Conservation (phyloP, 139 green algal species). For the Auxenochlorella pyrenoidosa region DNA sequence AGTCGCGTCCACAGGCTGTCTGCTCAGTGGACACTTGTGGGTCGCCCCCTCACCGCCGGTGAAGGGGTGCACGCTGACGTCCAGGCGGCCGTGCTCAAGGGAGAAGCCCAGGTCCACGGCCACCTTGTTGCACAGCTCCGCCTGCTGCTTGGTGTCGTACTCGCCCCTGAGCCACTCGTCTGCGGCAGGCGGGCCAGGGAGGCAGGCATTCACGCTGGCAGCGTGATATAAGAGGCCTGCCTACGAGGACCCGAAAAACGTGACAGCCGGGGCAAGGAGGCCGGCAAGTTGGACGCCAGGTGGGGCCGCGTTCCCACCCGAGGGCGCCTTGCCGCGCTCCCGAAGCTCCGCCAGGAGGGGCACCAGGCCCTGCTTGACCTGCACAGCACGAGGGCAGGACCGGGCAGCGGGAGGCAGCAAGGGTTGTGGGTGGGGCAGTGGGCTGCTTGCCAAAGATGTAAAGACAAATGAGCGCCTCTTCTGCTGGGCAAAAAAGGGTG, state of each 20-base stretch:
- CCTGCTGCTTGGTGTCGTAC: conserved; percentile 36
- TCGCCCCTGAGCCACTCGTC: conserved; percentile 63
- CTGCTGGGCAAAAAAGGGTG: no score
- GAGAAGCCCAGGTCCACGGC: conserved; percentile 83
- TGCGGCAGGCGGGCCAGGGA: no score
- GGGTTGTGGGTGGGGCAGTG: neutral
- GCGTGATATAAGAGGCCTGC: no score
- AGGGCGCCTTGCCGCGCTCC: conserved; percentile 50
- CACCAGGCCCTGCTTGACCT: conserved; percentile 76
- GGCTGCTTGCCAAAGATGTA: neutral
- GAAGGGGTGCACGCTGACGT: conserved; percentile 89
- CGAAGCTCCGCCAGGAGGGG: conserved; percentile 75
- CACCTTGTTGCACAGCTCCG: conserved; percentile 43
- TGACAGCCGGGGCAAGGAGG: no score
- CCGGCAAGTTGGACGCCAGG: no score
- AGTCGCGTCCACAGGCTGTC: no score
- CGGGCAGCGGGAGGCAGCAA: neutral
- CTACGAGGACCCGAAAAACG: no score
- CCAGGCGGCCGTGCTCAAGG: conserved; percentile 76
- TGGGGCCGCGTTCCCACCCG: neutral
- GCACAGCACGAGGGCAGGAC: neutral
- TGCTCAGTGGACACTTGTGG: no score
- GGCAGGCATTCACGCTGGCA: neutral
- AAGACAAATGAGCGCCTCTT: no score
- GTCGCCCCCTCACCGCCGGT: conserved; percentile 69